Evolutionary conservation across 495 filamentous ascomycete species (phyloP).

Genomic region (Darksidea phi): DNA sequence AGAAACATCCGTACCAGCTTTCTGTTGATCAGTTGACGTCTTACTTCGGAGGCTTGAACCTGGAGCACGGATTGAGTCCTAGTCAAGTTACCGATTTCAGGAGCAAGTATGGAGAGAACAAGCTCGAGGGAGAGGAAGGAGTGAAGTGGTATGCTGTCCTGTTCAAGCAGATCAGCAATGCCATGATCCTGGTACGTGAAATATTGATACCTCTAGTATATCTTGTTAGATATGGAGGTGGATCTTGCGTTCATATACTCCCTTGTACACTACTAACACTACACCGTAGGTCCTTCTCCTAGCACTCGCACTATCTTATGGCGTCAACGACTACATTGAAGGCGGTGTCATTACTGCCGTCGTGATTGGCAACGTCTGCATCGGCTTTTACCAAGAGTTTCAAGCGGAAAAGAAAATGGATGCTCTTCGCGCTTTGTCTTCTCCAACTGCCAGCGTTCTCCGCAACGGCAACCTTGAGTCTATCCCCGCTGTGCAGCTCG

Average conservation of each 20-base stretch:
- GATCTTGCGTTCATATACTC: too few species aligned
- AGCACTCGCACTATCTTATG: constrained; percentile 32
- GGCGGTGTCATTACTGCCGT: constrained; percentile 33
- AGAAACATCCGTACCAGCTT: constrained; percentile 54
- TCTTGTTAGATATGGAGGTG: too few species aligned
- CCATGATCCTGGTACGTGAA: constrained; percentile 61
- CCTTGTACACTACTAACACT: background rate
- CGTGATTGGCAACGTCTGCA: constrained; percentile 27
- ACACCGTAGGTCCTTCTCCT: constrained; percentile 29
- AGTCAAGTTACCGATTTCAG: constrained; percentile 52
- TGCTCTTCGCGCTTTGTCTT: constrained; percentile 30
- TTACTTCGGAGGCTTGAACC: constrained; percentile 50
- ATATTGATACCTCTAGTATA: too few species aligned
- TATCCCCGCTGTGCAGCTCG: constrained; percentile 23
- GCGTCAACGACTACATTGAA: constrained; percentile 31
- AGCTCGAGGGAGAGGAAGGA: constrained; percentile 59
- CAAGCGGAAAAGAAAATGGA: constrained; percentile 38
- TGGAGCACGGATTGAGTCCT: constrained; percentile 59
- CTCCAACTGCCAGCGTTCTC: constrained; percentile 28
- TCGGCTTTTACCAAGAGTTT: constrained; percentile 33
- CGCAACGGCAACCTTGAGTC: constrained; percentile 45
- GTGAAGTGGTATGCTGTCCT: constrained; percentile 66
- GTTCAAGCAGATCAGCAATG: constrained; percentile 64
- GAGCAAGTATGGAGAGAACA: constrained; percentile 58
- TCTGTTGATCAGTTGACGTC: constrained; percentile 53